phyloP scores from a whole-genome alignment of 768 basidiomycete genomes.

The Omphalotus guepiniiformis region DNA sequence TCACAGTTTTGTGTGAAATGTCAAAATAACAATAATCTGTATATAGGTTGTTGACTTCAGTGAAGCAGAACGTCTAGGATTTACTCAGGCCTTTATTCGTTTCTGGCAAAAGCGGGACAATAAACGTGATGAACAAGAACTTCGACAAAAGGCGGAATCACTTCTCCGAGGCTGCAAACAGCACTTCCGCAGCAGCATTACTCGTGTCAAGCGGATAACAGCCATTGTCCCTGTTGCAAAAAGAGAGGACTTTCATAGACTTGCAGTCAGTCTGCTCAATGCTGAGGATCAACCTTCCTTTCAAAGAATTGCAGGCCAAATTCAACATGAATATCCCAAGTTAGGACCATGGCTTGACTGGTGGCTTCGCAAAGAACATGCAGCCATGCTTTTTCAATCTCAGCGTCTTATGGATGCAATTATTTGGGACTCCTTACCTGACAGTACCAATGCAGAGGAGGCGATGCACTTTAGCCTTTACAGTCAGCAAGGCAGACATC shows the following conservation, averaged over 20 bases:
- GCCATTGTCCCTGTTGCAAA: slow-evolving; percentile 17
- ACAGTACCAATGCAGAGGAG: slow-evolving; percentile 33
- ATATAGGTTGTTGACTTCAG: slow-evolving; percentile 34
- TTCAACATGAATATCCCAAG: slow-evolving; percentile 18
- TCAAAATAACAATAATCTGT: background rate
- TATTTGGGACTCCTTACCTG: slow-evolving; percentile 28
- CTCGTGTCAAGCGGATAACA: slow-evolving; percentile 21
- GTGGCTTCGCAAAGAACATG: slow-evolving; percentile 26
- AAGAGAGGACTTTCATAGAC: slow-evolving; percentile 14
- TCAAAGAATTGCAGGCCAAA: slow-evolving; percentile 1
- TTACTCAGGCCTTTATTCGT: slow-evolving; percentile 22
- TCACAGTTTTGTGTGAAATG: background rate
- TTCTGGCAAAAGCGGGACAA: slow-evolving; percentile 16
- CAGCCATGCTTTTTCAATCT: slow-evolving; percentile 26
- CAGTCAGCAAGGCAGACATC: background rate
- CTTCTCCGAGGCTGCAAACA: slow-evolving; percentile 27
- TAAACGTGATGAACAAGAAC: slow-evolving; percentile 6
- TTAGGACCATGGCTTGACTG: slow-evolving; percentile 26
- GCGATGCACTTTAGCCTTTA: slow-evolving; percentile 32
- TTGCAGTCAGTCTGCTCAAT: slow-evolving; percentile 8
- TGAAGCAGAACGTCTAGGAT: slow-evolving; percentile 28
- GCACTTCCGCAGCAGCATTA: slow-evolving; percentile 26
- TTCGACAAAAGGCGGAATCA: slow-evolving; percentile 7
- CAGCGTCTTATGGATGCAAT: slow-evolving; percentile 23
- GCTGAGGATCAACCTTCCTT: background rate